These are phyloP conservation scores for Gossypium lobatum DNA, from an alignment of 441 rosid species.

Conservation along the genomic window DNA sequence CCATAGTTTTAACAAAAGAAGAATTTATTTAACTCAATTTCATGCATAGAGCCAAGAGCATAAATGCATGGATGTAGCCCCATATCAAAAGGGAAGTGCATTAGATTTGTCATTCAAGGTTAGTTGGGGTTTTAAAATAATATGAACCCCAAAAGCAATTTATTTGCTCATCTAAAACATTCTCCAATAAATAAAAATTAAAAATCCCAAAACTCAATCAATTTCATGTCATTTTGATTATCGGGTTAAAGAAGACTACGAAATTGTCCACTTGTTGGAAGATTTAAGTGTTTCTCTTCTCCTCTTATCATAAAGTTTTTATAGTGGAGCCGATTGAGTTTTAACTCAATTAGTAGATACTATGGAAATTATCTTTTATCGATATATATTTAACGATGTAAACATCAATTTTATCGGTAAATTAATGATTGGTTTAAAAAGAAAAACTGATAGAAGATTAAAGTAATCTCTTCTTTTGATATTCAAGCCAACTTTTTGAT, in stretches of 20 bases:
- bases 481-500: background rate
- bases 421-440: no score
- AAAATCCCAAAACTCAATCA: background rate
- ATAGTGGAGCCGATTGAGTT: rapidly evolving
- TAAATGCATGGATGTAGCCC: background rate
- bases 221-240: slow-evolving; percentile 1
- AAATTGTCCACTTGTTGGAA: background rate
- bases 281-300: slow-evolving; percentile 3
- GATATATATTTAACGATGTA: no score
- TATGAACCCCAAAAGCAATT: background rate
- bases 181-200: background rate
- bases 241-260: background rate
- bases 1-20: background rate
- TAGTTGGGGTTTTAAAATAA: background rate
- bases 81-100: background rate
- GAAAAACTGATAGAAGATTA: background rate
- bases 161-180: background rate
- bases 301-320: background rate
- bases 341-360: no score
- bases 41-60: slow-evolving; percentile 11
- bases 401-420: no score
- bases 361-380: no score
- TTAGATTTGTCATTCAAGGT: background rate
- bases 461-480: background rate
- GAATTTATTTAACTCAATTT: background rate